Evolutionary conservation across 1,139 yeast species (phyloP).

Genomic region (Geotrichum bryndzae): DNA sequence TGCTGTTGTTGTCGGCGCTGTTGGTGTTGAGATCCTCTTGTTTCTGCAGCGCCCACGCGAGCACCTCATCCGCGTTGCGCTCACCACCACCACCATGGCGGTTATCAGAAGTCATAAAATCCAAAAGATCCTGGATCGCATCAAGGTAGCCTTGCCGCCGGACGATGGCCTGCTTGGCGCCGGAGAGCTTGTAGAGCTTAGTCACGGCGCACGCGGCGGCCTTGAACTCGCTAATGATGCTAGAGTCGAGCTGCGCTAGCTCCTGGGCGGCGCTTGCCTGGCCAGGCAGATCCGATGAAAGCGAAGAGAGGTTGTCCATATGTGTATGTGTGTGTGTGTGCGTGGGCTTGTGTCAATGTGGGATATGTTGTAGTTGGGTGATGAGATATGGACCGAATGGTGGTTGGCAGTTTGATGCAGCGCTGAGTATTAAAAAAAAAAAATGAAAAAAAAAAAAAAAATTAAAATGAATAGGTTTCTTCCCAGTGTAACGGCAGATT

Average conservation of each 20-base stretch:
- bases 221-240: conserved; percentile 14
- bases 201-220: conserved; percentile 18
- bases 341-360: not conserved
- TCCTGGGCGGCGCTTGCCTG: conserved; percentile 8
- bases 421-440: not conserved
- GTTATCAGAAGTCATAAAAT: conserved; percentile 11
- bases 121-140: conserved; percentile 22
- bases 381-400: not conserved
- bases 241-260: conserved; percentile 11
- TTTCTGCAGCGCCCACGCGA: conserved; percentile 19
- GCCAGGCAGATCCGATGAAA: conserved; percentile 21
- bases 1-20: conserved; percentile 1
- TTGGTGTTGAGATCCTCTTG: conserved; percentile 9
- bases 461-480: not conserved
- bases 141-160: conserved; percentile 18
- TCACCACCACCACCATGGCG: conserved; percentile 4
- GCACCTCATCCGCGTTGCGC: conserved; percentile 11
- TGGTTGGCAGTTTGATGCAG: not conserved
- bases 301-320: conserved; percentile 31
- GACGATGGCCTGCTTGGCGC: conserved; percentile 17
- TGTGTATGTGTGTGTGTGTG: conserved; percentile 25
- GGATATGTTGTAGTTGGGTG: not conserved
- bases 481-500: not conserved
- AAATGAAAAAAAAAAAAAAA: not conserved
- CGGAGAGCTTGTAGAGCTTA: conserved; percentile 22